phyloP scores from a whole-genome alignment of 176 grass and related monocot species.

The Panicum miliaceum region DNA sequence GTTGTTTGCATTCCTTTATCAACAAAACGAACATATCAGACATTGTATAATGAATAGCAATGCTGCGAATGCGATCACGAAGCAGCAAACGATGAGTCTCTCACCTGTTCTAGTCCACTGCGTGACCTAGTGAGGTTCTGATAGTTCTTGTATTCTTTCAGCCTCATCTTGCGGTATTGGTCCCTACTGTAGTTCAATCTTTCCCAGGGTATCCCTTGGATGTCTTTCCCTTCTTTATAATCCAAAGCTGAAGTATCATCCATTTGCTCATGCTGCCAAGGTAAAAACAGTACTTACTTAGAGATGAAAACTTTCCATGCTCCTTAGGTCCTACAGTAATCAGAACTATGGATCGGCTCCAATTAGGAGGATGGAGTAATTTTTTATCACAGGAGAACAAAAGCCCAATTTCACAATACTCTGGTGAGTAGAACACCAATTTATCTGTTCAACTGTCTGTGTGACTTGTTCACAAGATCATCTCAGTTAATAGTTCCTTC shows the following conservation, averaged over 20 bases:
- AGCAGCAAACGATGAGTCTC: background rate
- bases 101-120: conserved; percentile 27
- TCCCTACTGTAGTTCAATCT: conserved; percentile 52
- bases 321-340: background rate
- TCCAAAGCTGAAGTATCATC: conserved; percentile 40
- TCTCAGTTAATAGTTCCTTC: background rate
- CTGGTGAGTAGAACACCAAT: background rate
- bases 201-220: conserved; percentile 76
- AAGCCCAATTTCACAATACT: background rate
- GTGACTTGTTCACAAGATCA: background rate
- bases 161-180: conserved; percentile 62
- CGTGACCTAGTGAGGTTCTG: conserved; percentile 34
- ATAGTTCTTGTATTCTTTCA: conserved; percentile 67
- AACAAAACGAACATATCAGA: background rate
- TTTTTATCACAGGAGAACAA: background rate
- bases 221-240: conserved; percentile 48
- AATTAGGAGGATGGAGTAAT: background rate
- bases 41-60: background rate
- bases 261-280: conserved; percentile 31
- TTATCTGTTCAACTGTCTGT: background rate
- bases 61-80: background rate
- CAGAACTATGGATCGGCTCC: background rate
- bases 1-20: conserved; percentile 56
- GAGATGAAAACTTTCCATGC: background rate
- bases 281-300: background rate